Percentiles rank a stretch among this genome's conserved stretches.
Conservation (phyloP, 1,139 yeast species). For the Yamadazyma friedrichii region DNA sequence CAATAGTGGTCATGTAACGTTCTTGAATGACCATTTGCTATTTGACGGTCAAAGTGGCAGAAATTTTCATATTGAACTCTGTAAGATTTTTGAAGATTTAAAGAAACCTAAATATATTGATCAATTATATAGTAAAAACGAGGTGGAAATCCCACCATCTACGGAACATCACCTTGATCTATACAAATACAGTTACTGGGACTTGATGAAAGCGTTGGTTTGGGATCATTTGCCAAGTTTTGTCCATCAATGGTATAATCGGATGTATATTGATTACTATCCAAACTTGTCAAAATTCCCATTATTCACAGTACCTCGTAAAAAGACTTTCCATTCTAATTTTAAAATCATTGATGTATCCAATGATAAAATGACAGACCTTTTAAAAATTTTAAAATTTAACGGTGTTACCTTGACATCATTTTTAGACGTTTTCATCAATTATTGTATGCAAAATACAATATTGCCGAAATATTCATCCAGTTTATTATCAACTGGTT, state of each 20-base stretch:
- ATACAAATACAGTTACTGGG: background rate
- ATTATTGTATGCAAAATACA: conserved; percentile 22
- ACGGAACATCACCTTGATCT: conserved; percentile 1
- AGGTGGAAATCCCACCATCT: background rate
- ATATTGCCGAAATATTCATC: conserved; percentile 14
- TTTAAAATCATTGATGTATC: conserved; percentile 17
- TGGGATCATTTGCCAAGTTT: conserved; percentile 6
- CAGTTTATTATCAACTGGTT: conserved; percentile 12
- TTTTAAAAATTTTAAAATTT: conserved; percentile 16
- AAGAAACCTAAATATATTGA: background rate
- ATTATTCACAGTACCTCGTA: conserved; percentile 14
- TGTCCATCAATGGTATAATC: conserved; percentile 5
- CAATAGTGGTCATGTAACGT: conserved; percentile 22
- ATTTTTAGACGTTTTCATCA: conserved; percentile 19
- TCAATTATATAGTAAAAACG: background rate
- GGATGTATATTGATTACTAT: conserved; percentile 9
- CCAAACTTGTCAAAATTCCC: conserved; percentile 18
- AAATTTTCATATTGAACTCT: conserved; percentile 27
- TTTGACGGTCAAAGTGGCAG: conserved; percentile 37
- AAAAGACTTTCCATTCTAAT: conserved; percentile 11
- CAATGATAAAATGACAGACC: conserved; percentile 10
- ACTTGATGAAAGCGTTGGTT: background rate
- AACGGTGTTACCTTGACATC: conserved; percentile 27
- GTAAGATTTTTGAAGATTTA: conserved; percentile 9
- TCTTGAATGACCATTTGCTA: conserved; percentile 32